Evolutionary conservation across 228 moss, liverwort and hornwort genomes (phyloP).

Genomic region (Sphagnum fallax): DNA sequence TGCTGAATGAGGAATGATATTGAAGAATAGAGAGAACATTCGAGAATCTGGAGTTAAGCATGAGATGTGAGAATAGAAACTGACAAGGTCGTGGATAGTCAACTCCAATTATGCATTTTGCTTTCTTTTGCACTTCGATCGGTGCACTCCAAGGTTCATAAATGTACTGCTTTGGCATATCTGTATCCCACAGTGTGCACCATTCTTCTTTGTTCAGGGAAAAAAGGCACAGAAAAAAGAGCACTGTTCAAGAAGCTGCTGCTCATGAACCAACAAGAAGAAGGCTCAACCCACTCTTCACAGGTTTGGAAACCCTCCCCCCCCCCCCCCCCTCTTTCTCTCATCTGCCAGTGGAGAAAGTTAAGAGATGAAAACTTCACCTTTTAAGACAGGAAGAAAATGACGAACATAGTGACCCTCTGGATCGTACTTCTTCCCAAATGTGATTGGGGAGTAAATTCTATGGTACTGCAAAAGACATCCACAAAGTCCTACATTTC

Average conservation of each 20-base stretch:
- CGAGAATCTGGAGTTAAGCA: background rate
- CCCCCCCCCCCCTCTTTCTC: too few species aligned
- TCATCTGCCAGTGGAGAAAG: background rate
- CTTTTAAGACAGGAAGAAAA: slow-evolving; percentile 84
- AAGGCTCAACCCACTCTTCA: too few species aligned
- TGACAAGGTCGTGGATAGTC: slow-evolving; percentile 91
- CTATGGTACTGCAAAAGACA: slow-evolving; percentile 74
- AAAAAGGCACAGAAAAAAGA: too few species aligned
- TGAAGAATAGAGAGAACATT: background rate
- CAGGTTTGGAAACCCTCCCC: too few species aligned
- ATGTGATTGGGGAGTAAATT: slow-evolving; percentile 84
- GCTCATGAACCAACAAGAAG: too few species aligned
- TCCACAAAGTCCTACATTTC: background rate
- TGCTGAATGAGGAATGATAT: background rate
- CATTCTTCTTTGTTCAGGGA: too few species aligned
- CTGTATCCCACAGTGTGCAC: slow-evolving; percentile 19
- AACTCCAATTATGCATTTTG: slow-evolving; percentile 86
- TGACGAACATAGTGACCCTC: slow-evolving; percentile 83
- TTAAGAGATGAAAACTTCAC: slow-evolving; percentile 16
- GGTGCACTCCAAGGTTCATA: slow-evolving; percentile 99
- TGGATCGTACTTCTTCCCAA: slow-evolving; percentile 87
- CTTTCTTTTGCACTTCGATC: slow-evolving; percentile 71
- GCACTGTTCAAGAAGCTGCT: too few species aligned
- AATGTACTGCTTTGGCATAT: slow-evolving; percentile 85
- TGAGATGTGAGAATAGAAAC: slow-evolving; percentile 1